Evolutionary conservation across 2,329 filamentous ascomycete genomes (phyloP), one percentile per base, ranked within the genome.

Genomic region (Cladosporium sp.): DNA sequence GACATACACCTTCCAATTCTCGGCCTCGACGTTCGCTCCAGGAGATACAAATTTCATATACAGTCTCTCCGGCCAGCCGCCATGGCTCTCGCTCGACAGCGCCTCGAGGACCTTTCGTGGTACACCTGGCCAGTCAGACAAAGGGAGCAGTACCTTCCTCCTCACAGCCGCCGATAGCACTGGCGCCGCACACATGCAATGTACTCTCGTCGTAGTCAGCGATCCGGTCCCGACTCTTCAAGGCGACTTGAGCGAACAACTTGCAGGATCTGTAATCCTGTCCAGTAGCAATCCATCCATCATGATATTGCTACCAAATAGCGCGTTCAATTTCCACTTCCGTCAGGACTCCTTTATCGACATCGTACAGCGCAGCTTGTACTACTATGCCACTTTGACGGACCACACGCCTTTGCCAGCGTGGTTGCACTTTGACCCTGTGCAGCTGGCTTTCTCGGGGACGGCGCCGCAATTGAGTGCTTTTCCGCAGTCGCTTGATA

Each of bases 371-470:
- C 72, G 73, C 15, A 78, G 86, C 51, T 83, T 84, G 22, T 75
- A 75, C 58, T 96, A 91, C 71, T 93, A 94, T 68, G 89, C 90
- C 8, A 85, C 88, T 3, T 88, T 89, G 3, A 79, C 78, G 4
- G 83, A 93, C 66, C 89, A 89, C 66, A 89, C 88, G n/a, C 91
- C 91, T 35, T 75, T 96, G 35, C 91, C 91, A 19, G 86, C 90
- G 0, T 96, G 91, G 91, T 77, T 96, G 44, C 75, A 76, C n/a
- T 96, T 96, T 66, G 82, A 94, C 64, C 69, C 81, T 1, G 69
- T 69, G 1, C 78, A 73, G 0, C 74, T 96, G 37, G 80, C 79
- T 0, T 95, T 96, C 65, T 83, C 81, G 1, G 91, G 91, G 22
- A 82, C 74, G 34, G 88, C 87, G 1, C 91, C 90, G 1, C 75